phyloP scores from a whole-genome alignment of 257 asterid genomes.

The Lantana camara region DNA sequence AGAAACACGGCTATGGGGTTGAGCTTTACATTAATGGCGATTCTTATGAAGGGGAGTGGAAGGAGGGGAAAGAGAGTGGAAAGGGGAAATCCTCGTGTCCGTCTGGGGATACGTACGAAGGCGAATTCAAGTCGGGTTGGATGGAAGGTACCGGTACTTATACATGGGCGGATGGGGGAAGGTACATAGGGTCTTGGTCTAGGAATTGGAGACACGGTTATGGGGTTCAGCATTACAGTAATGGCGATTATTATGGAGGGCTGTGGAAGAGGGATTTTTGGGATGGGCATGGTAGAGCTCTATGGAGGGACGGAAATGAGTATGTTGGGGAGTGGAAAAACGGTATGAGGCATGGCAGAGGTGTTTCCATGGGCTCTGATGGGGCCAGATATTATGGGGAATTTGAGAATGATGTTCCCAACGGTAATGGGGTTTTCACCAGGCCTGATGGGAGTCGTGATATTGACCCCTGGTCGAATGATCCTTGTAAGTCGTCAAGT shows the following conservation, averaged over 20 bases:
- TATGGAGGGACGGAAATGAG: constrained; percentile 65
- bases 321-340: constrained; percentile 62
- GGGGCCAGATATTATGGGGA: constrained; percentile 57
- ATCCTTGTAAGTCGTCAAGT: constrained; percentile 28
- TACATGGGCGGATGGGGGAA: too few species aligned
- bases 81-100: too few species aligned
- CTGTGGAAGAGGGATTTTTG: constrained; percentile 76
- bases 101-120: too few species aligned
- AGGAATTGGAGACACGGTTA: too few species aligned
- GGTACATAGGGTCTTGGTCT: too few species aligned
- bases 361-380: constrained; percentile 51
- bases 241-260: too few species aligned
- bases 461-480: constrained; percentile 52
- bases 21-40: constrained; percentile 89
- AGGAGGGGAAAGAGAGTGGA: too few species aligned
- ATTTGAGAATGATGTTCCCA: constrained; percentile 62
- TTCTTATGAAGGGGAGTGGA: constrained; percentile 79
- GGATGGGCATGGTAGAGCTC: constrained; percentile 83
- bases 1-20: constrained; percentile 81
- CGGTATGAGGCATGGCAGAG: constrained; percentile 61
- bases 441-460: constrained; percentile 72
- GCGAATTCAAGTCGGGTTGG: too few species aligned
- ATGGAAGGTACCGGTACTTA: too few species aligned
- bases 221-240: too few species aligned
- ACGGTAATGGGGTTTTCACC: constrained; percentile 61